phyloP scores from a whole-genome alignment of 371 early-diverging fungal genomes.

The Rhizopus sp. region DNA sequence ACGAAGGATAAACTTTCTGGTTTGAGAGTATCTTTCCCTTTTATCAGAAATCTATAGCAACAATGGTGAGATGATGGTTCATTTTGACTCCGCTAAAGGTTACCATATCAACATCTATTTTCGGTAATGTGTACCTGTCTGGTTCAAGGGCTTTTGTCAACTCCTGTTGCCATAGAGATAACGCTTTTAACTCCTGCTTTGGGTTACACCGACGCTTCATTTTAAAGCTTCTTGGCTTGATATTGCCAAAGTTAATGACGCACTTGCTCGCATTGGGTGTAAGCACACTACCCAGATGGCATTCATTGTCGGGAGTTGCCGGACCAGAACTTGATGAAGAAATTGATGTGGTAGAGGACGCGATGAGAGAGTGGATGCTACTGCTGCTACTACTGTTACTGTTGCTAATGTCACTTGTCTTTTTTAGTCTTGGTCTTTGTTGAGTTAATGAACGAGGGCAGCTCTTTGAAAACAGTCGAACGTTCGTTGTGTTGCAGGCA shows the following conservation, averaged over 20 bases:
- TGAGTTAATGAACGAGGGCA: too few species aligned
- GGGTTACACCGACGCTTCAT: conserved; percentile 19
- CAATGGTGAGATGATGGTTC: neutral
- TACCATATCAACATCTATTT: conserved; percentile 1
- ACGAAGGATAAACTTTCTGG: conserved; percentile 36
- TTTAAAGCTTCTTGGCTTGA: conserved; percentile 20
- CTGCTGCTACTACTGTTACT: conserved; percentile 72
- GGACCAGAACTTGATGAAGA: neutral
- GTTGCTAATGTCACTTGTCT: conserved; percentile 88
- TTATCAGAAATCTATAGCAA: conserved; percentile 32
- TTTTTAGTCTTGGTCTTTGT: conserved; percentile 89
- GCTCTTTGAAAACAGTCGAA: too few species aligned
- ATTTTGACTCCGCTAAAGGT: neutral
- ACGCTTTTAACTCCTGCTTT: conserved; percentile 28
- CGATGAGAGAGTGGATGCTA: conserved; percentile 2
- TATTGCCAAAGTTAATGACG: conserved; percentile 15
- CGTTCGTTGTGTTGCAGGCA: too few species aligned
- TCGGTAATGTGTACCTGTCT: conserved; percentile 3
- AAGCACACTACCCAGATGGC: conserved; percentile 6
- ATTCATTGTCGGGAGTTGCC: neutral
- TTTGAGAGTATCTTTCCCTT: conserved; percentile 20
- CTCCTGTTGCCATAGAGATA: conserved; percentile 32
- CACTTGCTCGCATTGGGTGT: conserved; percentile 12
- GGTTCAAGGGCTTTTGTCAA: conserved; percentile 3
- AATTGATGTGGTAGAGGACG: conserved; percentile 2